These are phyloP conservation scores for Lachancea fermentati DNA, from an alignment of 805 yeast species.

Conservation along the genomic window DNA sequence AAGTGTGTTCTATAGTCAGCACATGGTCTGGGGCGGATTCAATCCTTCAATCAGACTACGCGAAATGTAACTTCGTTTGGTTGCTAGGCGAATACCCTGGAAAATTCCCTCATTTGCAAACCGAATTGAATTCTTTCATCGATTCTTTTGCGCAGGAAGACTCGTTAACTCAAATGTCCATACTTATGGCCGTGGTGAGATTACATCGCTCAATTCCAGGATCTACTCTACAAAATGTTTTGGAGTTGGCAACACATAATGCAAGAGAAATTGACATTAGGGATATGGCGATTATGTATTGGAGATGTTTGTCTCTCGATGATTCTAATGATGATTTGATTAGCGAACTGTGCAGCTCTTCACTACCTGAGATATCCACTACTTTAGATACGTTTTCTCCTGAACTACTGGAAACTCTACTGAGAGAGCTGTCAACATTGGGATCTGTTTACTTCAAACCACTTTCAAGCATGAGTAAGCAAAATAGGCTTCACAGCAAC, in stretches of 20 bases:
- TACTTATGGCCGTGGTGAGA: slow-evolving; percentile 59
- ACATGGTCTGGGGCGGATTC: slow-evolving; percentile 39
- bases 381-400: slow-evolving; percentile 71
- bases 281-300: slow-evolving; percentile 72
- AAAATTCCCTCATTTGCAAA: slow-evolving; percentile 49
- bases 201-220: slow-evolving; percentile 42
- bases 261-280: slow-evolving; percentile 72
- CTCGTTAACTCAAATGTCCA: slow-evolving; percentile 51
- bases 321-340: slow-evolving; percentile 23
- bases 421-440: slow-evolving; percentile 74
- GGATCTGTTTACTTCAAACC: slow-evolving; percentile 91
- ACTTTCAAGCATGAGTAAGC: slow-evolving; percentile 50
- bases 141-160: slow-evolving; percentile 55
- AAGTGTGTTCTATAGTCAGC: slow-evolving; percentile 33
- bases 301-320: slow-evolving; percentile 63
- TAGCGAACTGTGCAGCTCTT: slow-evolving; percentile 32
- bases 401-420: slow-evolving; percentile 56
- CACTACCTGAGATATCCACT: slow-evolving; percentile 66
- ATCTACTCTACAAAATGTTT: slow-evolving; percentile 46
- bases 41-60: slow-evolving; percentile 39
- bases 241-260: slow-evolving; percentile 57
- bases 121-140: slow-evolving; percentile 41
- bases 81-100: slow-evolving; percentile 65
- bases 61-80: slow-evolving; percentile 58
- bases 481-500: slow-evolving; percentile 37